These are phyloP conservation scores for Saccharomycodes ludwigii DNA, from an alignment of 805 yeast species.

Conservation along the genomic window DNA sequence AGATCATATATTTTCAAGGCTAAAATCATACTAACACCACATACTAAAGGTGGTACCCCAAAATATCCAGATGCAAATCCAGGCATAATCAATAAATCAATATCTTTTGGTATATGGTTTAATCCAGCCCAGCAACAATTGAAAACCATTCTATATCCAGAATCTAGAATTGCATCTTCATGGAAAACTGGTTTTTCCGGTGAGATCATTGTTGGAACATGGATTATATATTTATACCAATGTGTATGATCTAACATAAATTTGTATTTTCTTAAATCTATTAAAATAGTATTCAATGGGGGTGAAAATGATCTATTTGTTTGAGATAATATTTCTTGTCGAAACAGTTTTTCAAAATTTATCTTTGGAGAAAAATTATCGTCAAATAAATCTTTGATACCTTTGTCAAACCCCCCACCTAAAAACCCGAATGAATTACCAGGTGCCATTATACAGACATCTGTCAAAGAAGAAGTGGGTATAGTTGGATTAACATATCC, in stretches of 20 bases:
- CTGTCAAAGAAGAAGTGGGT: background rate
- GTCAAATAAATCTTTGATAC: slow-evolving; percentile 9
- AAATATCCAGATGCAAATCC: slow-evolving; percentile 24
- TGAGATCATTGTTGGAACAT: slow-evolving; percentile 22
- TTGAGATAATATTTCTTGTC: background rate
- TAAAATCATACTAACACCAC: slow-evolving; percentile 20
- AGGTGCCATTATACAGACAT: slow-evolving; percentile 30
- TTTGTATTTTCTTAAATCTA: background rate
- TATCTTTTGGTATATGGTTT: slow-evolving; percentile 11
- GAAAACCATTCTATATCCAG: slow-evolving; percentile 19
- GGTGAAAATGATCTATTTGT: background rate
- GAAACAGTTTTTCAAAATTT: background rate
- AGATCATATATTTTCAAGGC: slow-evolving; percentile 16
- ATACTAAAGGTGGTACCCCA: slow-evolving; percentile 17
- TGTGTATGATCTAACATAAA: background rate
- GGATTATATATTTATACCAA: slow-evolving; percentile 16
- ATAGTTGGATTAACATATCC: no score
- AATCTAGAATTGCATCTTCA: slow-evolving; percentile 9
- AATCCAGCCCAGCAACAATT: slow-evolving; percentile 20
- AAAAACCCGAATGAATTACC: slow-evolving; percentile 39
- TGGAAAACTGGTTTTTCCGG: slow-evolving; percentile 14
- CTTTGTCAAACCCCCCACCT: slow-evolving; percentile 40
- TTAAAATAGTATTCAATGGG: background rate
- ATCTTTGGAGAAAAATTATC: no score
- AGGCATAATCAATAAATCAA: slow-evolving; percentile 17